Conservation (phyloP, 2,329 filamentous ascomycete species). For the Epichloe baconii region DNA sequence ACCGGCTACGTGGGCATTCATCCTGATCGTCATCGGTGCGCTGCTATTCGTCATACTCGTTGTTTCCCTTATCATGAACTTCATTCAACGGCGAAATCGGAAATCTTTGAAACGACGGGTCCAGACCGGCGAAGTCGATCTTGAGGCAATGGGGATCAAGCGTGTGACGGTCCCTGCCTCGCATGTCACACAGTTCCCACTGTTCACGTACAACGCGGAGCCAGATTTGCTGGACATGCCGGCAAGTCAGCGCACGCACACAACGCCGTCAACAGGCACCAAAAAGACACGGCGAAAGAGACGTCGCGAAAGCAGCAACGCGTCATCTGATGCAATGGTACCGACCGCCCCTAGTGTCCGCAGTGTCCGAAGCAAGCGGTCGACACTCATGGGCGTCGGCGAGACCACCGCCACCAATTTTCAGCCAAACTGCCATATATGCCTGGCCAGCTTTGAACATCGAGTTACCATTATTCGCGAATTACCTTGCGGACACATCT, state of each 20-base stretch:
- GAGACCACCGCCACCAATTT: slow-evolving; percentile 40
- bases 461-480: slow-evolving; percentile 65
- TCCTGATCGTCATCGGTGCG: slow-evolving; percentile 57
- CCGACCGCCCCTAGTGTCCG: slow-evolving; percentile 10
- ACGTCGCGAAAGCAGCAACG: slow-evolving; percentile 17
- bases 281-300: slow-evolving; percentile 19
- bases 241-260: slow-evolving; percentile 13
- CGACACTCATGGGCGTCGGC: slow-evolving; percentile 20
- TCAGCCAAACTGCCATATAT: slow-evolving; percentile 83
- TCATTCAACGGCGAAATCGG: slow-evolving; percentile 60
- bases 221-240: slow-evolving; percentile 28
- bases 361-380: slow-evolving; percentile 25
- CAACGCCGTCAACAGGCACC: slow-evolving; percentile 14
- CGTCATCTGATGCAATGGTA: slow-evolving; percentile 14
- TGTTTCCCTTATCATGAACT: slow-evolving; percentile 63
- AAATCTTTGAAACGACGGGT: slow-evolving; percentile 56
- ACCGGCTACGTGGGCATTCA: slow-evolving; percentile 72
- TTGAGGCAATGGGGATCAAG: slow-evolving; percentile 78
- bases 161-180: slow-evolving; percentile 61
- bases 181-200: slow-evolving; percentile 59
- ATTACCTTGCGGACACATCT: slow-evolving; percentile 82
- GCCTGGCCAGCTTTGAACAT: slow-evolving; percentile 65
- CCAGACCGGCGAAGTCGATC: slow-evolving; percentile 64
- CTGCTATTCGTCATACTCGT: slow-evolving; percentile 52
- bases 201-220: slow-evolving; percentile 61